phyloP scores from a whole-genome alignment of 805 yeast species.

The Kuraishia ogatae region DNA sequence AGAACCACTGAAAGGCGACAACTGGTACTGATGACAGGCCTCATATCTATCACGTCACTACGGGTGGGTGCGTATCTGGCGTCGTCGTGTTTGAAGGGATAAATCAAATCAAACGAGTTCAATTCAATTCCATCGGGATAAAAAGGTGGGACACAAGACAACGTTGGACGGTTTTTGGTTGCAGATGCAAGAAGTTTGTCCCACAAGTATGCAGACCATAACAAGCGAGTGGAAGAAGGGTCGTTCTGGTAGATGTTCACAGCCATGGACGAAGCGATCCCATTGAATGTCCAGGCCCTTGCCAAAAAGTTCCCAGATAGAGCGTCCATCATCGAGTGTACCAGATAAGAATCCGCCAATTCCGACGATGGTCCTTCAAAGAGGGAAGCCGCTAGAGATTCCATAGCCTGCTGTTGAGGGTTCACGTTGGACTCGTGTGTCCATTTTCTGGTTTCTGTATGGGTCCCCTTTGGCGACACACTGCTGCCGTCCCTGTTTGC shows the following conservation, averaged over 20 bases:
- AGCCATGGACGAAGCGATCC: slow-evolving; percentile 1
- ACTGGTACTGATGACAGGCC: slow-evolving; percentile 6
- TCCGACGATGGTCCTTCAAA: not conserved
- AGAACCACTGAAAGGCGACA: slow-evolving; percentile 6
- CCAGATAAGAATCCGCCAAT: not conserved
- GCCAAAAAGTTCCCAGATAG: not conserved
- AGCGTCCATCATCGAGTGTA: slow-evolving; percentile 1
- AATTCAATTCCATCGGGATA: slow-evolving; percentile 6
- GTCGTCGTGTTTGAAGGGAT: slow-evolving; percentile 1
- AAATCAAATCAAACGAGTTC: slow-evolving; percentile 5
- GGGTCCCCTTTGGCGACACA: not conserved
- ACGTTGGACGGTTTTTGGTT: slow-evolving; percentile 5
- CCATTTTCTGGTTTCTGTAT: not conserved
- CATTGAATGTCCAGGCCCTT: not conserved
- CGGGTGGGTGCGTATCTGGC: not conserved
- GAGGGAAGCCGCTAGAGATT: not conserved
- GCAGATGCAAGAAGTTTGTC: slow-evolving; percentile 7
- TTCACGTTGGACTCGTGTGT: not conserved
- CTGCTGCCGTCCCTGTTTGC: not conserved
- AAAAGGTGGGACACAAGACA: slow-evolving; percentile 6
- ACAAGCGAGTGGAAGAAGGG: slow-evolving; percentile 1
- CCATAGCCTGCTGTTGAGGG: not conserved
- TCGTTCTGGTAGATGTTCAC: not conserved
- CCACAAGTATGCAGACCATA: slow-evolving; percentile 9
- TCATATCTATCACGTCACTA: slow-evolving; percentile 1